These are phyloP conservation scores for Penicillium brasilianum DNA, from an alignment of 2,329 filamentous ascomycete genomes.

Conservation along the genomic window DNA sequence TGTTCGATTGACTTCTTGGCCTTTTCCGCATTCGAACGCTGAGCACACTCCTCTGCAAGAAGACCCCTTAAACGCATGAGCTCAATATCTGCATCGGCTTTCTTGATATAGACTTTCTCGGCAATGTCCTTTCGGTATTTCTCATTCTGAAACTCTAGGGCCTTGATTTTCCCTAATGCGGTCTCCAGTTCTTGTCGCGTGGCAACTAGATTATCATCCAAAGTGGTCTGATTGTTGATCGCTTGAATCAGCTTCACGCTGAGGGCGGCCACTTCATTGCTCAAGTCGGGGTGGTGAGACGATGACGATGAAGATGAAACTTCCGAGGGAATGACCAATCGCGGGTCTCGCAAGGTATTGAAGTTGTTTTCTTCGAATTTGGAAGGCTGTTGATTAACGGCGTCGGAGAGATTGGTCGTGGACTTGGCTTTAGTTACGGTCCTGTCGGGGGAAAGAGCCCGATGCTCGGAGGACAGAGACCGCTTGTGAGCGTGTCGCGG, in stretches of 20 bases:
- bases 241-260: conserved; percentile 97
- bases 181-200: conserved; percentile 82
- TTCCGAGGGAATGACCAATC: conserved; percentile 44
- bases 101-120: conserved; percentile 76
- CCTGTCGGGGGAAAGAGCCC: conserved; percentile 42
- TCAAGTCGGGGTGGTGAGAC: conserved; percentile 63
- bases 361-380: conserved; percentile 48
- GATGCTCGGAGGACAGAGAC: conserved; percentile 44
- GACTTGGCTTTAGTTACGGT: conserved; percentile 52
- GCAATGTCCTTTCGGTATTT: conserved; percentile 73
- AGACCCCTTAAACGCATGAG: conserved; percentile 64
- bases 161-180: conserved; percentile 68
- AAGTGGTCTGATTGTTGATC: conserved; percentile 91
- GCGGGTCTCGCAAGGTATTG: conserved; percentile 53
- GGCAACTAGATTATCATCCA: conserved; percentile 85
- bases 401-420: conserved; percentile 47
- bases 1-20: conserved; percentile 90
- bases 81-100: conserved; percentile 74
- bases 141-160: conserved; percentile 71
- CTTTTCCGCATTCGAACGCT: conserved; percentile 69
- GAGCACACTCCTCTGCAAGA: conserved; percentile 68
- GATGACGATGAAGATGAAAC: conserved; percentile 42
- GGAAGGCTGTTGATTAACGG: conserved; percentile 35
- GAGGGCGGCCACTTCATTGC: conserved; percentile 80
- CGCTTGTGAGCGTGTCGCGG: conserved; percentile 44